A percentile compares a stretch with the other conserved stretches of the same genome.
Evolutionary conservation across 208 protist species (phyloP).

Genomic region (Crithidia fasciculata): DNA sequence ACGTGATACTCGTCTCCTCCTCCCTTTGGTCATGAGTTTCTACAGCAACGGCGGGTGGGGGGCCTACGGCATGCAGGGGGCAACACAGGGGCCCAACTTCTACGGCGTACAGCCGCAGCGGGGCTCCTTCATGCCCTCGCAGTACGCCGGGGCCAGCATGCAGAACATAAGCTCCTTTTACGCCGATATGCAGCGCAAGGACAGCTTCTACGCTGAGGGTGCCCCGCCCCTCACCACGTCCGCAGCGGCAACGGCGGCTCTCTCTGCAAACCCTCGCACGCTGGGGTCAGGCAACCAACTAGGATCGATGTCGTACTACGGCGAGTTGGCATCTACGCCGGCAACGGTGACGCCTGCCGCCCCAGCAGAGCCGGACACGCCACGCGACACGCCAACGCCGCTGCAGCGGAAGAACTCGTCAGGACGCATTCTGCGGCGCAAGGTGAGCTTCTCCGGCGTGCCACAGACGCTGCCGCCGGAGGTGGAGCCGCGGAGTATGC

Average conservation of each 20-base stretch:
- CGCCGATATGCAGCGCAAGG: not conserved
- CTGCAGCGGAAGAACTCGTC: conserved; percentile 22
- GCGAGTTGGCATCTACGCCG: not conserved
- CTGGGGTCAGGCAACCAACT: not conserved
- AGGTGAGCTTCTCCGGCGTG: conserved; percentile 19
- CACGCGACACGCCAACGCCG: conserved; percentile 1
- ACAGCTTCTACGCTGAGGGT: conserved; percentile 1
- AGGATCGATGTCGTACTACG: not conserved
- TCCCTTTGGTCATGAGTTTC: conserved; percentile 9
- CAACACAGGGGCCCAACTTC: conserved; percentile 13
- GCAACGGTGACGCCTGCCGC: not conserved
- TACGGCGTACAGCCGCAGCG: conserved; percentile 9
- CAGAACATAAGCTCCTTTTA: not conserved
- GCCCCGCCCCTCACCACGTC: not conserved
- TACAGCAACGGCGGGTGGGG: conserved; percentile 4
- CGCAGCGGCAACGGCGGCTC: not conserved
- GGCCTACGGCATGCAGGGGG: conserved; percentile 6
- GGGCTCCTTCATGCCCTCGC: not conserved
- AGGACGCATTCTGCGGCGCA: conserved; percentile 1
- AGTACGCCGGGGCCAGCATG: not conserved
- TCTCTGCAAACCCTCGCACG: not conserved
- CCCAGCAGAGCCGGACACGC: not conserved
- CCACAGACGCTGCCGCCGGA: conserved; percentile 13
- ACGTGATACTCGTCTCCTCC: not conserved
- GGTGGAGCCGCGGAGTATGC: conserved; percentile 3